phyloP scores from a whole-genome alignment of 768 basidiomycete genomes.

The Kwoniella shandongensis region DNA sequence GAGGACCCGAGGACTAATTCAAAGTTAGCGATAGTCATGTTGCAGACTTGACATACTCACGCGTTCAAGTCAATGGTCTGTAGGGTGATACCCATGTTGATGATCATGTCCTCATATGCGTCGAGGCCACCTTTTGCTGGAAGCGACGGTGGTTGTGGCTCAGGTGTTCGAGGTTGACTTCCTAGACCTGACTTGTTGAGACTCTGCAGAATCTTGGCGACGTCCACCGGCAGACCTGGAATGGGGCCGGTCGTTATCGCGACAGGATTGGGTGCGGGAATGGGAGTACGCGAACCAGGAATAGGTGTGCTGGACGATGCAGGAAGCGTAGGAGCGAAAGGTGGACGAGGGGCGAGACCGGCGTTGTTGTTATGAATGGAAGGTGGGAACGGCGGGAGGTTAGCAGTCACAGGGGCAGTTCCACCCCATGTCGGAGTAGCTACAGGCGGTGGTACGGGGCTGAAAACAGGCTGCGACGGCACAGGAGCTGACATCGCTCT shows the following conservation, averaged over 20 bases:
- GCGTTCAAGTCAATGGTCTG: slow-evolving; percentile 37
- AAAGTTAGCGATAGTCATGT: slow-evolving; percentile 6
- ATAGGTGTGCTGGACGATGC: slow-evolving; percentile 27
- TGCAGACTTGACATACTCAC: slow-evolving; percentile 21
- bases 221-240: slow-evolving; percentile 42
- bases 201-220: slow-evolving; percentile 36
- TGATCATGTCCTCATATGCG: slow-evolving; percentile 50
- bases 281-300: slow-evolving; percentile 36
- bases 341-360: slow-evolving; percentile 4
- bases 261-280: slow-evolving; percentile 50
- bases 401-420: background rate
- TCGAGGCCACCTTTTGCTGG: slow-evolving; percentile 28
- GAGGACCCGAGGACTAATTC: slow-evolving; percentile 17
- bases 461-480: background rate
- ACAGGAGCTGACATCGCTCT: slow-evolving; percentile 28
- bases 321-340: slow-evolving; percentile 14
- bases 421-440: slow-evolving; percentile 4
- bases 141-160: slow-evolving; percentile 1
- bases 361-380: slow-evolving; percentile 23
- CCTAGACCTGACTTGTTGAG: slow-evolving; percentile 31
- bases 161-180: slow-evolving; percentile 33
- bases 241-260: slow-evolving; percentile 35
- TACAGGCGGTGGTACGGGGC: background rate
- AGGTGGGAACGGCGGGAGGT: slow-evolving; percentile 52
- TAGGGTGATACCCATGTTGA: slow-evolving; percentile 38